A percentile compares a stretch with the other conserved stretches of the same genome.
These are phyloP conservation scores for Amoeboaphelidium protococcarum DNA, from an alignment of 371 early-diverging fungal genomes.

Conservation along the genomic window DNA sequence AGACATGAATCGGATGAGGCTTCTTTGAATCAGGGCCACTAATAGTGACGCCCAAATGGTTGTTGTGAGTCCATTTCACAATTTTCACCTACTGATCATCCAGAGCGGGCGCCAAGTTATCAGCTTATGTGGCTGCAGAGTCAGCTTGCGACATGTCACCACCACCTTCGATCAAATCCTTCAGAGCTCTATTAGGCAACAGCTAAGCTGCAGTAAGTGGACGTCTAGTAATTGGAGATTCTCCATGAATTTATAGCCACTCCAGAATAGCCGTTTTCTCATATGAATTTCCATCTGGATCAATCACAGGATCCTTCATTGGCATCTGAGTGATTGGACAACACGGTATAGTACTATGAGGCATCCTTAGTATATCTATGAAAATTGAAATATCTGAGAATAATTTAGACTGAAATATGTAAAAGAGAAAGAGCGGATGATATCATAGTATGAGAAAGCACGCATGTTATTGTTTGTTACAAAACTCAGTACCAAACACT, in stretches of 20 bases:
- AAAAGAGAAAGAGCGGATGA: too few relatives aligned
- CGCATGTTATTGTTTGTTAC: too few relatives aligned
- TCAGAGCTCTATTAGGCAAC: background rate
- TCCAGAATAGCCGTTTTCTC: background rate
- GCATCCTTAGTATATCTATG: background rate
- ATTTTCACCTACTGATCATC: too few relatives aligned
- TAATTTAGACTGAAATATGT: too few relatives aligned
- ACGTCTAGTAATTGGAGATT: background rate
- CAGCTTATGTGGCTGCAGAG: background rate
- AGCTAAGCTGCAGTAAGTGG: background rate
- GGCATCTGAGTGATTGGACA: background rate
- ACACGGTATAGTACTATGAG: background rate
- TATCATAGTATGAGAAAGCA: too few relatives aligned
- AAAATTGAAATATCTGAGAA: too few relatives aligned
- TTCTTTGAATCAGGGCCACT: background rate
- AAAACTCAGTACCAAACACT: too few relatives aligned
- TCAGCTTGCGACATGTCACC: background rate
- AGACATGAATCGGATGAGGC: constrained; percentile 1
- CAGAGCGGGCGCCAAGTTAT: background rate
- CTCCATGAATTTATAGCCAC: background rate
- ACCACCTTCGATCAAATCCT: background rate
- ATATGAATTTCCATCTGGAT: background rate
- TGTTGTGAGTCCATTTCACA: too few relatives aligned
- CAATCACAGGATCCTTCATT: background rate
- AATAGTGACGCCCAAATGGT: background rate